Percentiles rank a stretch among this genome's conserved stretches.
These are phyloP conservation scores for Nicotiana benthamiana DNA, from an alignment of 257 asterid species.

Conservation along the genomic window DNA sequence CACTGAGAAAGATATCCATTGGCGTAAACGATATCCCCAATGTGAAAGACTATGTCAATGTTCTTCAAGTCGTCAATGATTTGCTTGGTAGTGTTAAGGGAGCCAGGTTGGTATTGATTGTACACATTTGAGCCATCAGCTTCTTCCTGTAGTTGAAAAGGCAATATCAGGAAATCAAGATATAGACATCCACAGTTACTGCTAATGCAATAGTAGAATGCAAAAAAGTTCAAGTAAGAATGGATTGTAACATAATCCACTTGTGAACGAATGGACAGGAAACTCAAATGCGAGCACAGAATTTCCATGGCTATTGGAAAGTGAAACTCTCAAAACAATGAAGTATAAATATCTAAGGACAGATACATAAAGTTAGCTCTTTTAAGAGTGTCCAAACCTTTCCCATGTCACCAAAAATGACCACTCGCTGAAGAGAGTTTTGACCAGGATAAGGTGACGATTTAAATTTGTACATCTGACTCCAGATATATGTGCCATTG, in stretches of 20 bases:
- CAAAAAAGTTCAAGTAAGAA: neutral
- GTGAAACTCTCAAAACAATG: neutral
- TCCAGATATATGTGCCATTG: slow-evolving; percentile 62
- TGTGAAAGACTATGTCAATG: slow-evolving; percentile 80
- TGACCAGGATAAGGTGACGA: slow-evolving; percentile 97
- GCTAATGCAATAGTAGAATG: neutral
- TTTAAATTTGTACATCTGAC: slow-evolving; percentile 53
- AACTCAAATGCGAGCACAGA: neutral
- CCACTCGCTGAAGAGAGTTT: slow-evolving; percentile 68
- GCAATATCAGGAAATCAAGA: too few species aligned
- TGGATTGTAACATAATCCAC: neutral
- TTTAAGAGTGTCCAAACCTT: too few species aligned
- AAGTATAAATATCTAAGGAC: neutral
- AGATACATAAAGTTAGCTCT: neutral
- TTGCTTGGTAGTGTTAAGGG: slow-evolving; percentile 82
- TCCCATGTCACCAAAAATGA: slow-evolving; percentile 97
- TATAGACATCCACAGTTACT: neutral
- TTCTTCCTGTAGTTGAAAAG: slow-evolving; percentile 50
- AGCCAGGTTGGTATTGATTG: slow-evolving; percentile 63
- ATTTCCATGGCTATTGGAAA: neutral
- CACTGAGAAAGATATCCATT: slow-evolving; percentile 87
- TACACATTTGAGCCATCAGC: slow-evolving; percentile 93
- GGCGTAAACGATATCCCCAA: slow-evolving; percentile 80
- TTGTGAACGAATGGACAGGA: neutral
- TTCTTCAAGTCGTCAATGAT: slow-evolving; percentile 60